Conservation (phyloP, 768 basidiomycete genomes). For the Royoungia palumana region DNA sequence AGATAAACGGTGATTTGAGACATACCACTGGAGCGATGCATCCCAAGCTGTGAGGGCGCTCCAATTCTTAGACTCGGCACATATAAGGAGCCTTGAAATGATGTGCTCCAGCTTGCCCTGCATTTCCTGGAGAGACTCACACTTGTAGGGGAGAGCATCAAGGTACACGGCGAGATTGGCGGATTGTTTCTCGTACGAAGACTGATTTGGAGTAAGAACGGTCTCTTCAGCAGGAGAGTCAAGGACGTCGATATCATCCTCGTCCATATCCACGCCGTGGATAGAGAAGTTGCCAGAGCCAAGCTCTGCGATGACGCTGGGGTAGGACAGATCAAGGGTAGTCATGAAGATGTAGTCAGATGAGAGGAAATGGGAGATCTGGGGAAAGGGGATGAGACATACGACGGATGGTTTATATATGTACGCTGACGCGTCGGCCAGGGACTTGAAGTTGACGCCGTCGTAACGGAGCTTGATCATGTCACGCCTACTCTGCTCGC, state of each 20-base stretch:
- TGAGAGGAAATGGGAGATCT: conserved; percentile 14
- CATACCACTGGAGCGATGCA: conserved; percentile 73
- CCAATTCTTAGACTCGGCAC: conserved; percentile 77
- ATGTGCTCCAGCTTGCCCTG: conserved; percentile 64
- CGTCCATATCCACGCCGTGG: conserved; percentile 46
- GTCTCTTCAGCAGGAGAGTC: conserved; percentile 40
- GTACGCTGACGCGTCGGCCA: conserved; percentile 32
- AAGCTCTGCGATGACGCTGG: conserved; percentile 26
- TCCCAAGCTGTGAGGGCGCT: conserved; percentile 72
- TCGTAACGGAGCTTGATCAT: conserved; percentile 4
- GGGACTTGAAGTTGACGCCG: too few relatives aligned
- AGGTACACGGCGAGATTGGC: conserved; percentile 64
- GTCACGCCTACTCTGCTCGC: conserved; percentile 4
- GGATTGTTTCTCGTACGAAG: conserved; percentile 54
- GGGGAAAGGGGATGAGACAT: conserved; percentile 23
- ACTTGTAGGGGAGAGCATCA: conserved; percentile 66
- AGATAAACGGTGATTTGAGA: conserved; percentile 3
- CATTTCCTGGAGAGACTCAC: conserved; percentile 72
- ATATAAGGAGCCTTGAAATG: conserved; percentile 62
- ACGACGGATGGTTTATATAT: conserved; percentile 21
- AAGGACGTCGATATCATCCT: conserved; percentile 49
- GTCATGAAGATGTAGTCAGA: conserved; percentile 22
- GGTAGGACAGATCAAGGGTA: conserved; percentile 16
- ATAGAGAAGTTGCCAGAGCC: conserved; percentile 22
- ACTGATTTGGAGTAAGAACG: conserved; percentile 23